Conservation (phyloP, 2,329 filamentous ascomycete genomes). For the Elsinoe necatrix region DNA sequence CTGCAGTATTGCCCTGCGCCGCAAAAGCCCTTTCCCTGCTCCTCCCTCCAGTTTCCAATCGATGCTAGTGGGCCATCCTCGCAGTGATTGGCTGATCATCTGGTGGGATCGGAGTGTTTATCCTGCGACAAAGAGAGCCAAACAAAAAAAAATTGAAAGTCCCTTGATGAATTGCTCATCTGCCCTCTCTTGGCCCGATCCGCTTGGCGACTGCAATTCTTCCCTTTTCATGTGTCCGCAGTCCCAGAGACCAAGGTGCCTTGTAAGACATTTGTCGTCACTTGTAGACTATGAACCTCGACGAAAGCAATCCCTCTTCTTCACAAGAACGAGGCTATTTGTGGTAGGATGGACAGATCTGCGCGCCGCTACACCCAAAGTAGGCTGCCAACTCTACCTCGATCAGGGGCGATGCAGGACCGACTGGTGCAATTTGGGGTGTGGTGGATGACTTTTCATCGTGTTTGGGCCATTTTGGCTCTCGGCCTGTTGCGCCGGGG, state of each 20-base stretch:
- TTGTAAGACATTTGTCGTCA: conserved; percentile 12
- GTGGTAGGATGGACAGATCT: conserved; percentile 5
- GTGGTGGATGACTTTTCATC: neutral
- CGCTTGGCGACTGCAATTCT: neutral
- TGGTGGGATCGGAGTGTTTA: neutral
- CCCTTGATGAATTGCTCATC: neutral
- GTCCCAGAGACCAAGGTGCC: neutral
- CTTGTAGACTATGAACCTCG: neutral
- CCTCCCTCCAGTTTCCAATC: neutral
- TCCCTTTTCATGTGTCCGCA: neutral
- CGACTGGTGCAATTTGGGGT: conserved; percentile 1
- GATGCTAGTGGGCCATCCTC: neutral
- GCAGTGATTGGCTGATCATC: neutral
- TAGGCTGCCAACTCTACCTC: neutral
- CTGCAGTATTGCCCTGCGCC: neutral
- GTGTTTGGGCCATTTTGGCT: conserved; percentile 7
- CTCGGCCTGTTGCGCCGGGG: conserved; percentile 4
- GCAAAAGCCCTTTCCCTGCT: neutral
- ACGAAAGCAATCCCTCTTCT: neutral
- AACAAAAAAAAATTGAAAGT: neutral
- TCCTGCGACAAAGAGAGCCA: neutral
- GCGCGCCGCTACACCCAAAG: conserved; percentile 1
- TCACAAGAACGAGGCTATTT: neutral
- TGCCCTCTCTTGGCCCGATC: neutral
- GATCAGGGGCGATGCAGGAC: conserved; percentile 10